These are phyloP conservation scores for Takashimella koratensis DNA, from an alignment of 1,284 basidiomycete species.

Conservation along the genomic window DNA sequence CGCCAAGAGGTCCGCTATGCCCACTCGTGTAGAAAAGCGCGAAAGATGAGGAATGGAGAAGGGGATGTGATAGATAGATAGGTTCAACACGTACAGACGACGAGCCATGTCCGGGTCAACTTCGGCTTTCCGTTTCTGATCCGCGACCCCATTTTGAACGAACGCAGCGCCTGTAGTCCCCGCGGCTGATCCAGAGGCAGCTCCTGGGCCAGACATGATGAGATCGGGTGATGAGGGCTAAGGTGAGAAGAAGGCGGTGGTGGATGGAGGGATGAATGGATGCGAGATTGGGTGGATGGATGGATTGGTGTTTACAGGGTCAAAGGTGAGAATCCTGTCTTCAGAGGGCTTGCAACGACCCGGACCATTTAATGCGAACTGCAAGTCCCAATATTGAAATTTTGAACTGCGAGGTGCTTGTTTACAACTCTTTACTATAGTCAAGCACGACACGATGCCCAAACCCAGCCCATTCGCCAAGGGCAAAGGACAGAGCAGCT, in stretches of 20 bases:
- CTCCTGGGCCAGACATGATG: background rate
- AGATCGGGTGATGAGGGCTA: background rate
- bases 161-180: background rate
- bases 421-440: conserved; percentile 3
- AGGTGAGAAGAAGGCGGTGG: background rate
- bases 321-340: too few species aligned
- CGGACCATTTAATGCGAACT: too few species aligned
- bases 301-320: background rate
- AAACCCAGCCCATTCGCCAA: conserved; percentile 1
- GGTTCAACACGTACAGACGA: background rate
- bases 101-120: background rate
- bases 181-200: background rate
- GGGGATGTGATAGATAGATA: background rate
- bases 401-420: background rate
- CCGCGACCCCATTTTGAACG: background rate
- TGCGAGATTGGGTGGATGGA: background rate
- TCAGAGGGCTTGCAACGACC: background rate
- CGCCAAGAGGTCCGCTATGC: too few species aligned
- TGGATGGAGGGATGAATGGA: background rate
- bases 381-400: too few species aligned
- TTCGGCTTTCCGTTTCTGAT: conserved; percentile 1
- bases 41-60: background rate
- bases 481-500: background rate
- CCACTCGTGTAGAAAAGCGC: too few species aligned
- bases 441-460: background rate